Percentiles rank a stretch among this genome's conserved stretches.
phyloP scores from a whole-genome alignment of 208 protist species.

The Phytomonas sp. region DNA sequence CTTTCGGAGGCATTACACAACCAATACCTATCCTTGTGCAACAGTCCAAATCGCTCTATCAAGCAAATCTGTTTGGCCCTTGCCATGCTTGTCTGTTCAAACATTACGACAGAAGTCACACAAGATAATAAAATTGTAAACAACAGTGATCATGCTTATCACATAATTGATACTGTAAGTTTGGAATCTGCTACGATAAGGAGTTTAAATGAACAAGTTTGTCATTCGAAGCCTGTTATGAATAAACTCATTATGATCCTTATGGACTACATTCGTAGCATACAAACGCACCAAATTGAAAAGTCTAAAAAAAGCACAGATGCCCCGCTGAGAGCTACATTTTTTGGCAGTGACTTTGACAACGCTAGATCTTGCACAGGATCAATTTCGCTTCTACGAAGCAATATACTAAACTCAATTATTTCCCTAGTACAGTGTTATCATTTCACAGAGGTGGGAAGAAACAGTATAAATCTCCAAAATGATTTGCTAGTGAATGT shows the following conservation, averaged over 20 bases:
- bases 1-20: not conserved
- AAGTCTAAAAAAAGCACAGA: not conserved
- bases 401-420: slow-evolving; percentile 21
- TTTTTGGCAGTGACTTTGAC: not conserved
- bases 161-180: not conserved
- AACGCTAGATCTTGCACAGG: not conserved
- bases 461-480: not conserved
- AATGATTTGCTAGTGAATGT: slow-evolving; percentile 16
- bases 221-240: not conserved
- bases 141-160: not conserved
- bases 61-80: slow-evolving; percentile 30
- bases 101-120: not conserved
- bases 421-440: slow-evolving; percentile 21
- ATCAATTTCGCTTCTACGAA: slow-evolving; percentile 5
- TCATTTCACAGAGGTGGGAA: not conserved
- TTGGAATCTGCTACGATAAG: not conserved
- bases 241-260: not conserved
- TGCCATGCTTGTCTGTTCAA: slow-evolving; percentile 17
- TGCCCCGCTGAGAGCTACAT: not conserved
- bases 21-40: slow-evolving; percentile 13
- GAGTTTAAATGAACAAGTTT: not conserved
- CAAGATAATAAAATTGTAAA: not conserved
- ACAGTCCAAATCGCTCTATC: slow-evolving; percentile 11
- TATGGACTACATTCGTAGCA: not conserved
- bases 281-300: not conserved